Evolutionary conservation across 441 rosid species (phyloP).

Genomic region (Adansonia gregorii): DNA sequence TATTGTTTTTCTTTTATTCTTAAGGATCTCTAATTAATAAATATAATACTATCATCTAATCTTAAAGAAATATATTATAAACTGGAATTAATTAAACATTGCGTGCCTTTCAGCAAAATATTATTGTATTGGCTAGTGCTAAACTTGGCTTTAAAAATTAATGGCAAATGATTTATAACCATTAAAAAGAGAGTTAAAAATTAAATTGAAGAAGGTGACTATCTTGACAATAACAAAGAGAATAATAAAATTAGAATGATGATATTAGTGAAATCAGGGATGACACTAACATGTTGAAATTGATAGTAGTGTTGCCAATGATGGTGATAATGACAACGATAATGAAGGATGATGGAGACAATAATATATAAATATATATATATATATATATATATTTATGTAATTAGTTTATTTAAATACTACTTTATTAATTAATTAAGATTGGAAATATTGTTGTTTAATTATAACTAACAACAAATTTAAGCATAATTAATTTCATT

Average conservation of each 20-base stretch:
- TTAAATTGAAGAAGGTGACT: slow-evolving; percentile 24
- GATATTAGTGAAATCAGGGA: slow-evolving; percentile 21
- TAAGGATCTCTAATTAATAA: background rate
- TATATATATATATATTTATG: too few relatives aligned
- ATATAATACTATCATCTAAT: background rate
- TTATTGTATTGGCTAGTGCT: slow-evolving; percentile 6
- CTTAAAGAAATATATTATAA: background rate
- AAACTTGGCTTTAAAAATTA: background rate
- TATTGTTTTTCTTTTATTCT: background rate
- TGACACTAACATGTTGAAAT: slow-evolving; percentile 18
- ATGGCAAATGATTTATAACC: background rate
- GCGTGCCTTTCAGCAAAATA: slow-evolving; percentile 12
- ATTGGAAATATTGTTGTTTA: background rate
- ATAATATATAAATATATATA: too few relatives aligned
- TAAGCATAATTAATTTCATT: background rate
- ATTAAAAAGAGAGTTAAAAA: background rate
- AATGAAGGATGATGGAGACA: background rate
- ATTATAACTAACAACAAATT: background rate
- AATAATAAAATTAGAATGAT: slow-evolving; percentile 12
- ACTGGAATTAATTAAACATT: background rate
- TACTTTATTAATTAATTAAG: background rate
- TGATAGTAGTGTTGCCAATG: slow-evolving; percentile 14
- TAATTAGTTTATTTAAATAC: too few relatives aligned
- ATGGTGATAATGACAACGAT: slow-evolving; percentile 32
- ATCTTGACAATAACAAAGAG: slow-evolving; percentile 28